These are phyloP conservation scores for Hypsizygus marmoreus DNA, from an alignment of 768 basidiomycete genomes.

Conservation along the genomic window DNA sequence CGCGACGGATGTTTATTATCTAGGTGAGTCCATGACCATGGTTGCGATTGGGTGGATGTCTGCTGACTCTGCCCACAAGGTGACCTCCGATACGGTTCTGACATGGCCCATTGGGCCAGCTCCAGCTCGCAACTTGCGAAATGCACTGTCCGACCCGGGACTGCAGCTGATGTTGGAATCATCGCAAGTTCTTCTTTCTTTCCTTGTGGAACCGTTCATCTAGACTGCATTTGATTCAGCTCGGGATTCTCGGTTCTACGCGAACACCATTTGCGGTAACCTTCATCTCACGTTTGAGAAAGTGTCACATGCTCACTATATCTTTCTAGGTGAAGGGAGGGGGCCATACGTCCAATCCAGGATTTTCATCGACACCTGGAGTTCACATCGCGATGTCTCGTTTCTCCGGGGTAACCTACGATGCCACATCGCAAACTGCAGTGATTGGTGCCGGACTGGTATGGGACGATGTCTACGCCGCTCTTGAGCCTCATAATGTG, in stretches of 20 bases:
- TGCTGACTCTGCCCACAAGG: constrained; percentile 14
- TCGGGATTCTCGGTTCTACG: constrained; percentile 45
- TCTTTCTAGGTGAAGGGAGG: constrained; percentile 58
- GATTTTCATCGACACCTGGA: constrained; percentile 61
- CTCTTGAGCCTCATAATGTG: constrained; percentile 48
- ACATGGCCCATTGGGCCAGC: constrained; percentile 51
- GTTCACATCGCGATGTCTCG: constrained; percentile 58
- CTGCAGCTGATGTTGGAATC: constrained; percentile 46
- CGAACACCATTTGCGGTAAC: constrained; percentile 59
- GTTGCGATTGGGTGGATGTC: neutral
- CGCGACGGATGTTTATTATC: constrained; percentile 47
- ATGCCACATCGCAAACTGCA: constrained; percentile 39
- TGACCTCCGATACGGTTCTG: constrained; percentile 35
- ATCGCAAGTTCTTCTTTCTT: constrained; percentile 40
- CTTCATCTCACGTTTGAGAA: constrained; percentile 9
- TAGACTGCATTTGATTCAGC: constrained; percentile 29
- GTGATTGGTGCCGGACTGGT: constrained; percentile 48
- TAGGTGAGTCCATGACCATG: constrained; percentile 25
- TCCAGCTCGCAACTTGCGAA: constrained; percentile 47
- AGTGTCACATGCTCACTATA: neutral
- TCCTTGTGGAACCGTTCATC: neutral
- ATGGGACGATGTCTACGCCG: constrained; percentile 67
- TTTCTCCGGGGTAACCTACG: constrained; percentile 48
- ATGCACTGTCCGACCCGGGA: constrained; percentile 63
- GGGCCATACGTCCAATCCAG: constrained; percentile 55